Evolutionary conservation across 202 grass and related monocot genomes (phyloP).

Genomic region (Saccharum hybrid): DNA sequence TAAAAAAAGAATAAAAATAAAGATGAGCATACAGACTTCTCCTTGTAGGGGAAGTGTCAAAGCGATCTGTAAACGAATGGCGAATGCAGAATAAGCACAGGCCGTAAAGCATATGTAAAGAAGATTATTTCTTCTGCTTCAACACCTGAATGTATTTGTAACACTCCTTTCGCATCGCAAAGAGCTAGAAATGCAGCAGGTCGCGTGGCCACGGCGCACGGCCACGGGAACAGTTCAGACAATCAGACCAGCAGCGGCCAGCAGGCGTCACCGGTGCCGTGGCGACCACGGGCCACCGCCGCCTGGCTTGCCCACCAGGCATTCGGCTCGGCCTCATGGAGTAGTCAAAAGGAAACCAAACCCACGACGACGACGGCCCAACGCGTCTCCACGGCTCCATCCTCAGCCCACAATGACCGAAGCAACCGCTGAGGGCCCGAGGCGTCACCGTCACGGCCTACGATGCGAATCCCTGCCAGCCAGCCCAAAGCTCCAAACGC

Average conservation of each 20-base stretch:
- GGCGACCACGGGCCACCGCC: not conserved
- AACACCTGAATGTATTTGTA: not conserved
- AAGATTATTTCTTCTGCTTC: not conserved
- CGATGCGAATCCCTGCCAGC: not conserved
- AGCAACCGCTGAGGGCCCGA: not conserved
- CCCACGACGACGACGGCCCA: not conserved
- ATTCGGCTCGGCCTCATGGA: not conserved
- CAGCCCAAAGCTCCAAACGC: constrained; percentile 26
- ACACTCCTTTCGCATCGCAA: not conserved
- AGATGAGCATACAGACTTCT: too few species aligned
- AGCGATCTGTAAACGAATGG: not conserved
- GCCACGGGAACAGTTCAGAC: too few species aligned
- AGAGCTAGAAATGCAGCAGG: not conserved
- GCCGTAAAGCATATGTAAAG: not conserved
- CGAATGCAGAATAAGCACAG: constrained; percentile 9
- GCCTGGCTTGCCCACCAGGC: constrained; percentile 13
- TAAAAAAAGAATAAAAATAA: not conserved
- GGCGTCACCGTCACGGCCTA: constrained; percentile 27
- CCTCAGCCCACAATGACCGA: not conserved
- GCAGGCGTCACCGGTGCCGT: not conserved
- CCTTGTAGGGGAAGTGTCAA: not conserved
- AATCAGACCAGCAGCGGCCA: too few species aligned
- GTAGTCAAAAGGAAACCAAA: not conserved
- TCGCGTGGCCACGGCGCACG: too few species aligned
- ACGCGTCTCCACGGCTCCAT: not conserved